Conservation (phyloP, 2,329 filamentous ascomycete species). For the Penicillium capsulatum region DNA sequence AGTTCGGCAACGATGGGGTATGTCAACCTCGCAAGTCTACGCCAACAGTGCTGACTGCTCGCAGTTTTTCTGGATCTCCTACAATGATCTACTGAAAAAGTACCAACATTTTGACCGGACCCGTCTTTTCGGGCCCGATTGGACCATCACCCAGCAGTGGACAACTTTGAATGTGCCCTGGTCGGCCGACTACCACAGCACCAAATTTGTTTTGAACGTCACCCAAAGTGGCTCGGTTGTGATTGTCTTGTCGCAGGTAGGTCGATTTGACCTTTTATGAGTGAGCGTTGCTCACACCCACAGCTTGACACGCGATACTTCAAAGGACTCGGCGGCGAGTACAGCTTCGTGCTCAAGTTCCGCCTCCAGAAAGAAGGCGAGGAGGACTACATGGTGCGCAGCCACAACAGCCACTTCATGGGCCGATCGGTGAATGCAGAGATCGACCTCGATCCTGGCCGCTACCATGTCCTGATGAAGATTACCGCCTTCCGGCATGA, state of each 20-base stretch:
- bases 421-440: constrained; percentile 73
- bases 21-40: background rate
- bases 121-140: constrained; percentile 57
- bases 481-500: constrained; percentile 61
- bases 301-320: constrained; percentile 59
- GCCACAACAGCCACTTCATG: constrained; percentile 57
- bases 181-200: constrained; percentile 58
- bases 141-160: constrained; percentile 60
- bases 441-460: constrained; percentile 67
- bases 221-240: constrained; percentile 52
- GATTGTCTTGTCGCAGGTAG: constrained; percentile 54
- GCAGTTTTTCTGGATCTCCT: constrained; percentile 57
- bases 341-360: constrained; percentile 56
- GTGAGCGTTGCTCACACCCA: constrained; percentile 10
- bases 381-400: constrained; percentile 57
- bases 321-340: constrained; percentile 54
- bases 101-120: constrained; percentile 60
- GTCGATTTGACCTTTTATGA: background rate
- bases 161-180: constrained; percentile 57
- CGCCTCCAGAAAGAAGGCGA: constrained; percentile 58
- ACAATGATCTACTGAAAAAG: constrained; percentile 54
- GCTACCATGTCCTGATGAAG: constrained; percentile 71
- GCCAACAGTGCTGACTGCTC: too few species aligned
- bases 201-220: constrained; percentile 55
- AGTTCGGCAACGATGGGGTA: constrained; percentile 70